A percentile compares a stretch with the other conserved stretches of the same genome.
These are phyloP conservation scores for Triadica sebifera DNA, from an alignment of 345 rosid genomes.

Conservation along the genomic window DNA sequence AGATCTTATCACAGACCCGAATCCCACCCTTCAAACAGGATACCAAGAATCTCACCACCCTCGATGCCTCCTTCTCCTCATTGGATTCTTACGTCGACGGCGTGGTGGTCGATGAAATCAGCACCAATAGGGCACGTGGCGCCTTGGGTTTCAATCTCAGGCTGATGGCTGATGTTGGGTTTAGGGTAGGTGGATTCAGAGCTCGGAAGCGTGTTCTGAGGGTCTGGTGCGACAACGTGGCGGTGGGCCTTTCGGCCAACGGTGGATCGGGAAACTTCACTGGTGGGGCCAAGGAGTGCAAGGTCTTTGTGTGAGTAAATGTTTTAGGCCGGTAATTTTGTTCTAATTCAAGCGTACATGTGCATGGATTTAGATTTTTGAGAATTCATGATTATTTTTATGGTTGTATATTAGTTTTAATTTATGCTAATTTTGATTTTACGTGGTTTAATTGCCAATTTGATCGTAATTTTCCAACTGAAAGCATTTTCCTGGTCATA, in stretches of 20 bases:
- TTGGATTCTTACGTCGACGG: constrained; percentile 40
- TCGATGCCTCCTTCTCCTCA: constrained; percentile 41
- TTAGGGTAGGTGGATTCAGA: constrained; percentile 47
- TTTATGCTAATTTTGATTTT: background rate
- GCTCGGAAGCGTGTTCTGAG: constrained; percentile 45
- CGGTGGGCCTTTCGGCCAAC: constrained; percentile 36
- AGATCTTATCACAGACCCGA: constrained; percentile 39
- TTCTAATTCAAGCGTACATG: too few relatives aligned
- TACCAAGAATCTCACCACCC: constrained; percentile 34
- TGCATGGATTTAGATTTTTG: too few relatives aligned
- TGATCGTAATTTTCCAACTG: too few relatives aligned
- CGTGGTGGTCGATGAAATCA: constrained; percentile 32
- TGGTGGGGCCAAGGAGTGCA: constrained; percentile 44
- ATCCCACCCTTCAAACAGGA: constrained; percentile 60
- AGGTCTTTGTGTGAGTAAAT: constrained; percentile 26
- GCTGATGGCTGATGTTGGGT: constrained; percentile 41
- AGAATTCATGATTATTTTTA: too few relatives aligned
- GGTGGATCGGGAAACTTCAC: constrained; percentile 57
- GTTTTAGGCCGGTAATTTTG: too few relatives aligned
- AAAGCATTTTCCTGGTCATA: too few relatives aligned
- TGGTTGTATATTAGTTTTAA: background rate
- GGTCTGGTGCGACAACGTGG: constrained; percentile 43
- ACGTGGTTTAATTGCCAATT: too few relatives aligned
- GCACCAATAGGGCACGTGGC: constrained; percentile 40
- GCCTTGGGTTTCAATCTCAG: constrained; percentile 45